A percentile compares a stretch with the other conserved stretches of the same genome.
Conservation (phyloP, 2,329 filamentous ascomycete genomes). For the Colletotrichum zoysiae region DNA sequence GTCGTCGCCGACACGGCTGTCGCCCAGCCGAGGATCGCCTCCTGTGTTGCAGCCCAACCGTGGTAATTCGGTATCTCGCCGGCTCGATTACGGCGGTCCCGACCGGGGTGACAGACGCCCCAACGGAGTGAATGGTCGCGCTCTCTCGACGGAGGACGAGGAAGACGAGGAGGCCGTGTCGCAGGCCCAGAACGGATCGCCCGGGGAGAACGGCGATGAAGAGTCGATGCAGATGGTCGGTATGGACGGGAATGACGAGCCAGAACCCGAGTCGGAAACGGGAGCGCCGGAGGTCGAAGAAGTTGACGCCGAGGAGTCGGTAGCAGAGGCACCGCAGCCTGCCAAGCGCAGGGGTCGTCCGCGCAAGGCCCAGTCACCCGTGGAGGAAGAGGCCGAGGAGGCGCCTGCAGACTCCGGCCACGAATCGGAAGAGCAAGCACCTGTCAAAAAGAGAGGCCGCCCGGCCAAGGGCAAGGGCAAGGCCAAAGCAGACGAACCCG, state of each 20-base stretch:
- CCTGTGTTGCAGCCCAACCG: conserved; percentile 45
- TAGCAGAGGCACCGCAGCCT: conserved; percentile 34
- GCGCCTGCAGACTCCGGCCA: conserved; percentile 43
- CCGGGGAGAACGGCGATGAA: conserved; percentile 51
- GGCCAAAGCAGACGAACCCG: conserved; percentile 37
- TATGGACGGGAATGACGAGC: conserved; percentile 45
- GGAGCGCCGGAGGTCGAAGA: conserved; percentile 46
- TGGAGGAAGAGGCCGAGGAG: conserved; percentile 36
- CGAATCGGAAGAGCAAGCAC: conserved; percentile 44
- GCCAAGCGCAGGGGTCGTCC: conserved; percentile 37
- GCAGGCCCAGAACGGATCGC: conserved; percentile 41
- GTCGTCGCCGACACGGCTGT: conserved; percentile 63
- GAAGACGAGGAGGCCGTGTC: conserved; percentile 47
- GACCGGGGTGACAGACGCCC: conserved; percentile 42
- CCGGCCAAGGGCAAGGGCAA: conserved; percentile 43
- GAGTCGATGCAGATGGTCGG: conserved; percentile 59
- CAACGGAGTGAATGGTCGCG: conserved; percentile 47
- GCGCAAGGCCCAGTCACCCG: conserved; percentile 27
- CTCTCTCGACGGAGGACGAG: conserved; percentile 46
- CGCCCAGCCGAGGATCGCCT: conserved; percentile 46
- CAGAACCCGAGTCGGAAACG: conserved; percentile 49
- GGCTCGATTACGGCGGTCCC: conserved; percentile 63
- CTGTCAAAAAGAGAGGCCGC: conserved; percentile 30
- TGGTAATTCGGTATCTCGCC: conserved; percentile 62
- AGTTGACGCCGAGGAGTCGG: conserved; percentile 41